Evolutionary conservation across 257 asterid species (phyloP).

Genomic region (Pogostemon cablin): DNA sequence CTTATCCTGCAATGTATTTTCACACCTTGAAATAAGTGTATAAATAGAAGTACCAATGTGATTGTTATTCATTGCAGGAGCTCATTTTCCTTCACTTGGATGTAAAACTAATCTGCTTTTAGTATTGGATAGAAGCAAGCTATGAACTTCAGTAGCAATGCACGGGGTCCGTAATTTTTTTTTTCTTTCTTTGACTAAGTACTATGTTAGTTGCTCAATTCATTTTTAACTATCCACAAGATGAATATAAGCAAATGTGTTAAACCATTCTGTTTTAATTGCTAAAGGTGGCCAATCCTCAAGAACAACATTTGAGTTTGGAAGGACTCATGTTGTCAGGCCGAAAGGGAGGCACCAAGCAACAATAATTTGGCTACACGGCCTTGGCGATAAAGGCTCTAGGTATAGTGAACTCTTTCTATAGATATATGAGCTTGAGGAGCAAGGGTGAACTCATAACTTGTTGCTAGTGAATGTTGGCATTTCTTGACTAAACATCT

Average conservation of each 20-base stretch:
- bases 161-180: slow-evolving; percentile 44
- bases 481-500: neutral
- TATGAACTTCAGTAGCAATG: slow-evolving; percentile 60
- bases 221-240: slow-evolving; percentile 1
- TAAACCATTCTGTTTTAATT: slow-evolving; percentile 26
- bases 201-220: slow-evolving; percentile 19
- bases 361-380: slow-evolving; percentile 89
- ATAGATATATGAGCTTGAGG: slow-evolving; percentile 2
- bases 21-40: slow-evolving; percentile 41
- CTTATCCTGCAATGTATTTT: slow-evolving; percentile 30
- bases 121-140: slow-evolving; percentile 31
- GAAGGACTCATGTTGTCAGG: slow-evolving; percentile 85
- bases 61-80: slow-evolving; percentile 46
- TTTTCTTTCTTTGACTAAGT: slow-evolving; percentile 23
- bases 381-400: slow-evolving; percentile 79
- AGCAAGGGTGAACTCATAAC: neutral
- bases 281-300: slow-evolving; percentile 53
- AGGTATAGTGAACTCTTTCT: slow-evolving; percentile 47
- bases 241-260: slow-evolving; percentile 9
- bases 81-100: slow-evolving; percentile 33
- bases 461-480: neutral
- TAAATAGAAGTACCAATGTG: slow-evolving; percentile 43
- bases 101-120: slow-evolving; percentile 8
- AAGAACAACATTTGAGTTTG: slow-evolving; percentile 57
- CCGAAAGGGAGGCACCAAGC: slow-evolving; percentile 88